phyloP scores from a whole-genome alignment of 768 basidiomycete species.

The Tremella yokohamensis region DNA sequence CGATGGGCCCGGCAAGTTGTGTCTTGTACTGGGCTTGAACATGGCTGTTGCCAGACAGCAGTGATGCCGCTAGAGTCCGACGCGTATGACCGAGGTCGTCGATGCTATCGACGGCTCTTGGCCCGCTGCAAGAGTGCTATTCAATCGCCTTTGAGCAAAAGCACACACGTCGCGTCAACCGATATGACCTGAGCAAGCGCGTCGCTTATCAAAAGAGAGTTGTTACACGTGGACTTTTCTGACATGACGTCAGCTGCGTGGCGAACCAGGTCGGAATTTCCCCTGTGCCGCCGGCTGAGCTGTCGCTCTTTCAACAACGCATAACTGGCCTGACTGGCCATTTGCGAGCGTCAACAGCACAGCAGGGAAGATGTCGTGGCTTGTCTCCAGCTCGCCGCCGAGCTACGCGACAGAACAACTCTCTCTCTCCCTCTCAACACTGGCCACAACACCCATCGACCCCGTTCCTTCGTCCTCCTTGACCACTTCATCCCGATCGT shows the following conservation, averaged over 20 bases:
- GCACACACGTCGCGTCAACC: constrained; percentile 5
- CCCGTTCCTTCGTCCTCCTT: constrained; percentile 4
- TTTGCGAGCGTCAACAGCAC: too few species aligned
- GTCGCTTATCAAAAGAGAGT: background rate
- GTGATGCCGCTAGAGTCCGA: too few species aligned
- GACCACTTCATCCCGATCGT: constrained; percentile 4
- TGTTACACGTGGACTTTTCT: too few species aligned
- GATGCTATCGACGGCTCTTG: background rate
- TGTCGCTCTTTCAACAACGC: too few species aligned
- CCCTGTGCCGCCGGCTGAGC: too few species aligned
- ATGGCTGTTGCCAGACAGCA: constrained; percentile 13
- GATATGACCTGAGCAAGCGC: background rate
- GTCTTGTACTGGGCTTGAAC: constrained; percentile 47
- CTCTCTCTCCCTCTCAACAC: constrained; percentile 26
- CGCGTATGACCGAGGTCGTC: background rate
- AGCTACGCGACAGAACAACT: constrained; percentile 38
- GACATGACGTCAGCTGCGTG: too few species aligned
- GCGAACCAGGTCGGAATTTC: too few species aligned
- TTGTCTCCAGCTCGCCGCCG: constrained; percentile 22
- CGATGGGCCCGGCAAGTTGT: constrained; percentile 25
- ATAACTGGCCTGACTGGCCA: too few species aligned
- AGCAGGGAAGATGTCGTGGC: constrained; percentile 10
- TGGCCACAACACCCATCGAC: constrained; percentile 37
- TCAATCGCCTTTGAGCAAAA: background rate
- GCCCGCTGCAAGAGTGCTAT: background rate